phyloP scores from a whole-genome alignment of 148 eudicot genomes.

The Persicaria maculosa region DNA sequence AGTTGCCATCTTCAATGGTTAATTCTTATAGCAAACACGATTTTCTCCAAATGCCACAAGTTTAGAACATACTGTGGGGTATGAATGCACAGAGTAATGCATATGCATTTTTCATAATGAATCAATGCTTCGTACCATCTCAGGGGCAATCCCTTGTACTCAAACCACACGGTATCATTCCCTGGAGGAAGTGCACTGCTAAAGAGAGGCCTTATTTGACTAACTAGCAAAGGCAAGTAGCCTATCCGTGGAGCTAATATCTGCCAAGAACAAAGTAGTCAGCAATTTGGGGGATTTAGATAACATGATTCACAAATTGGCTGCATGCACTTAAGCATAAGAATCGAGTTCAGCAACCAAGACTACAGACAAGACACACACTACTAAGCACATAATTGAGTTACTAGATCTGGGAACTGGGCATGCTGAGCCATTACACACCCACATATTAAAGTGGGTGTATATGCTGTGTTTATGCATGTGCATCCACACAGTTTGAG shows the following conservation, averaged over 20 bases:
- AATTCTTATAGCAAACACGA: not conserved
- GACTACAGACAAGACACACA: not conserved
- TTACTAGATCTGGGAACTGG: not conserved
- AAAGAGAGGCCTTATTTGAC: constrained; percentile 76
- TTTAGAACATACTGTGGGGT: not conserved
- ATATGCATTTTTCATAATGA: not conserved
- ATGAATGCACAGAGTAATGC: not conserved
- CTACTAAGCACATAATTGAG: not conserved
- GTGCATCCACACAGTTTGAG: not conserved
- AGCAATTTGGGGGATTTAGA: not conserved
- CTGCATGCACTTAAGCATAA: not conserved
- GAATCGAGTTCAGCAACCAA: not conserved
- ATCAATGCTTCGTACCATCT: constrained; percentile 53
- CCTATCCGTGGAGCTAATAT: constrained; percentile 91
- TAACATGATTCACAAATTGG: not conserved
- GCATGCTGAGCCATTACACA: not conserved
- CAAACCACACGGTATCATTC: constrained; percentile 88
- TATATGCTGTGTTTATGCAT: not conserved
- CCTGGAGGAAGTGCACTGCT: constrained; percentile 93
- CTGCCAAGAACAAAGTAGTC: constrained; percentile 30
- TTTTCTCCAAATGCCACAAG: not conserved
- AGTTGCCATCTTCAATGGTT: not conserved
- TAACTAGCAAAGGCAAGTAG: constrained; percentile 67
- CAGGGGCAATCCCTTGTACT: constrained; percentile 80
- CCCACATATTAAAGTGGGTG: not conserved